A percentile compares a stretch with the other conserved stretches of the same genome.
Evolutionary conservation across 805 yeast genomes (phyloP).

Genomic region (Candida patagonica): DNA sequence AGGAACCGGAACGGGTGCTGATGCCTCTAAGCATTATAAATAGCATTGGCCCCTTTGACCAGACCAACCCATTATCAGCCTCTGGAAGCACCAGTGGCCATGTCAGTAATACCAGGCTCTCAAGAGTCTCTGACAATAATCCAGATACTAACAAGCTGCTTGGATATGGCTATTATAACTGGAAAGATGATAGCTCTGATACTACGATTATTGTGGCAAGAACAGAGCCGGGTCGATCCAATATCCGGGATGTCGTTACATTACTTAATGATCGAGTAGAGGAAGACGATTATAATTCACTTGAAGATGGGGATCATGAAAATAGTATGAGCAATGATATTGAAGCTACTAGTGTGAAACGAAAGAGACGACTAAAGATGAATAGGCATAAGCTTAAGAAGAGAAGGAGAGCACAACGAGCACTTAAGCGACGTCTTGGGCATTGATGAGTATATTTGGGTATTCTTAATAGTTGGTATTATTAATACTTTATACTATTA

Average conservation of each 20-base stretch:
- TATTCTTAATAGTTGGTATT: no score
- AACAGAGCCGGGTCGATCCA: constrained; percentile 6
- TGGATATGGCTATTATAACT: constrained; percentile 3
- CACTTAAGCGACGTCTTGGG: constrained; percentile 27
- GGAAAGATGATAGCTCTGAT: constrained; percentile 1
- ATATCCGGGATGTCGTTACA: constrained; percentile 8
- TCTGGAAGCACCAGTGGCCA: neutral
- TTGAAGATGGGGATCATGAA: neutral
- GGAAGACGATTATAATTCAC: neutral
- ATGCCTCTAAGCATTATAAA: constrained; percentile 1
- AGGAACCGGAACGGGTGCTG: constrained; percentile 2
- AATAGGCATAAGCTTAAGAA: constrained; percentile 94
- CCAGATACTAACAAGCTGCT: constrained; percentile 3
- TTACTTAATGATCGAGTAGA: constrained; percentile 8
- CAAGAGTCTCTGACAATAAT: neutral
- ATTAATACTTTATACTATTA: neutral
- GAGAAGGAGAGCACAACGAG: constrained; percentile 87
- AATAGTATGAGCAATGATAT: constrained; percentile 6
- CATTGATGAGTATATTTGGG: neutral
- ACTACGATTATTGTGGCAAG: constrained; percentile 10
- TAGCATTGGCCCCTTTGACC: constrained; percentile 4
- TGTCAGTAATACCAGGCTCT: no score
- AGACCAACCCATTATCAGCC: neutral
- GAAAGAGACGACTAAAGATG: constrained; percentile 82
- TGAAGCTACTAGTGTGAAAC: constrained; percentile 29